Conservation (phyloP, 202 grass and related monocot species). For the Setaria viridis region DNA sequence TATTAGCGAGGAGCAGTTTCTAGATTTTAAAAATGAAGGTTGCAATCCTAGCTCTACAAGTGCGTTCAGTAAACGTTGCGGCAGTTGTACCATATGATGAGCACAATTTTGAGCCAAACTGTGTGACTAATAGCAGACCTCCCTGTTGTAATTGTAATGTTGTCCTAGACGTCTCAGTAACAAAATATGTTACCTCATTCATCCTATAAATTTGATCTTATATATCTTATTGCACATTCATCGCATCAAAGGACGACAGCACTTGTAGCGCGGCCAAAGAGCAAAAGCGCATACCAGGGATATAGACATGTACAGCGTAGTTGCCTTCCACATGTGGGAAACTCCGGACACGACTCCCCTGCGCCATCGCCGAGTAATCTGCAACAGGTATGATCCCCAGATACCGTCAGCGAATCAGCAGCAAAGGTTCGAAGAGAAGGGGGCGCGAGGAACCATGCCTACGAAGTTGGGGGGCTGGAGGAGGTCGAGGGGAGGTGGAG, state of each 20-base stretch:
- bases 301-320: slow-evolving; percentile 83
- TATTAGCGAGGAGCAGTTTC: slow-evolving; percentile 7
- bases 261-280: background rate
- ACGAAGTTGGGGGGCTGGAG: slow-evolving; percentile 69
- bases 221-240: background rate
- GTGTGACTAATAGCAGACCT: slow-evolving; percentile 1
- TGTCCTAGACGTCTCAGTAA: background rate
- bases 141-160: background rate
- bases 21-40: background rate
- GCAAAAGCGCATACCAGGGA: slow-evolving; percentile 62
- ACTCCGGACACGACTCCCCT: slow-evolving; percentile 74
- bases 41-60: background rate
- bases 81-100: background rate
- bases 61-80: background rate
- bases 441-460: slow-evolving; percentile 51
- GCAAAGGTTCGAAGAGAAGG: background rate
- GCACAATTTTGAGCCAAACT: background rate
- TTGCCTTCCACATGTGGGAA: slow-evolving; percentile 90
- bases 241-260: background rate
- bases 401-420: slow-evolving; percentile 31
- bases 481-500: slow-evolving; percentile 79
- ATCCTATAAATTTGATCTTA: background rate
- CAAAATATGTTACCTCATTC: background rate
- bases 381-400: slow-evolving; percentile 24
- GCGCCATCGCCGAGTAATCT: slow-evolving; percentile 72